These are phyloP conservation scores for Patellaria atrata DNA, from an alignment of 495 filamentous ascomycete genomes.

Conservation along the genomic window DNA sequence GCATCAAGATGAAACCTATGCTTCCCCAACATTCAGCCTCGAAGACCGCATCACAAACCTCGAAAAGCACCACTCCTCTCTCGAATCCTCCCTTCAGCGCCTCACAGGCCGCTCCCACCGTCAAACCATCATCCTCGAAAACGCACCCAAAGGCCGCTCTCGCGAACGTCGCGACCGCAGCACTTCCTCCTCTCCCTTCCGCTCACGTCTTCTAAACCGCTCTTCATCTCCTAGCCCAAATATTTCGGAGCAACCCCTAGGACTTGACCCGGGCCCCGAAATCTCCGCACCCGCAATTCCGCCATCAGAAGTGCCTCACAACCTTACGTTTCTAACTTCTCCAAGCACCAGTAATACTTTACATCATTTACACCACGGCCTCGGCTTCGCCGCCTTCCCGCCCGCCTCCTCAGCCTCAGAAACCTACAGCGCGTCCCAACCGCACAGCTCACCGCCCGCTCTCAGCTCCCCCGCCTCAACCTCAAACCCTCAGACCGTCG, in stretches of 20 bases:
- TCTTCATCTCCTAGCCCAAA: too few relatives aligned
- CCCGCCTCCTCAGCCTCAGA: not conserved
- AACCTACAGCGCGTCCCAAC: not conserved
- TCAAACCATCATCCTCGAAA: constrained; percentile 20
- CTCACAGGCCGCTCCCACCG: constrained; percentile 17
- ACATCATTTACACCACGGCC: not conserved
- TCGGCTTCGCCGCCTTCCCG: not conserved
- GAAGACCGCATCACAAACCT: constrained; percentile 16
- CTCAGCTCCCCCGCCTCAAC: constrained; percentile 2
- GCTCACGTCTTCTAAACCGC: too few relatives aligned
- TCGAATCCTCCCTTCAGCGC: constrained; percentile 13
- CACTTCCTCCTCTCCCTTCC: too few relatives aligned
- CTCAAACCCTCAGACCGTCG: not conserved
- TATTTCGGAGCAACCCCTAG: too few relatives aligned
- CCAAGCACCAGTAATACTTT: not conserved
- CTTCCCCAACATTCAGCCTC: too few relatives aligned
- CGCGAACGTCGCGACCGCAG: constrained; percentile 12
- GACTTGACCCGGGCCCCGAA: too few relatives aligned
- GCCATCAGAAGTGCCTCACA: not conserved
- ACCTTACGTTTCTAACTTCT: too few relatives aligned
- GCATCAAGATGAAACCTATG: too few relatives aligned
- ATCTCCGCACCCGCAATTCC: constrained; percentile 1
- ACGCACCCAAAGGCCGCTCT: constrained; percentile 16
- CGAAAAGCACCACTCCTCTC: constrained; percentile 8
- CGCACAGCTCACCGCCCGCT: not conserved